These are phyloP conservation scores for Pseudoneurospora amorphoporcata DNA, from an alignment of 495 filamentous ascomycete genomes.

Conservation along the genomic window DNA sequence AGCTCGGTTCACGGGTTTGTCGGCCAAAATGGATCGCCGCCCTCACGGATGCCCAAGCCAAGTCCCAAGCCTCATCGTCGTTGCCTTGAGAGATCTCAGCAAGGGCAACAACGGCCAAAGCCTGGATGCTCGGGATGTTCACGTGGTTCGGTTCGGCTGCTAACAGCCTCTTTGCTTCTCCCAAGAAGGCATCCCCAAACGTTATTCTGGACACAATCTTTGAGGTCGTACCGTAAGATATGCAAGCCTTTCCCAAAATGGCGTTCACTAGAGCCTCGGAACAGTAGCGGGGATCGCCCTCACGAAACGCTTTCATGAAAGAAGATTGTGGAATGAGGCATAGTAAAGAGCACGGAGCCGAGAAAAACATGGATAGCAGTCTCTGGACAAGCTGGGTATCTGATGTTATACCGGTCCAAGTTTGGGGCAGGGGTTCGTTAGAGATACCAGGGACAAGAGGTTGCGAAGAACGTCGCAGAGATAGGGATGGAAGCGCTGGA, in stretches of 20 bases:
- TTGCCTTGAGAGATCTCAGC: constrained; percentile 17
- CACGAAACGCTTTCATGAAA: constrained; percentile 13
- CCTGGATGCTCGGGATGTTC: constrained; percentile 17
- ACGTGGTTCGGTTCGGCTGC: constrained; percentile 5
- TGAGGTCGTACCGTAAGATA: constrained; percentile 5
- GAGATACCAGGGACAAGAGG: background rate
- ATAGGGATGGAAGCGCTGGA: background rate
- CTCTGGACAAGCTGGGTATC: constrained; percentile 13
- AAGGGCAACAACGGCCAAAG: constrained; percentile 16
- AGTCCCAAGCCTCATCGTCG: constrained; percentile 14
- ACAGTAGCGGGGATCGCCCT: constrained; percentile 14
- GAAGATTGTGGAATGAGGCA: constrained; percentile 10
- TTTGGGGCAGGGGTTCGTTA: background rate
- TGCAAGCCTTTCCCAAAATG: constrained; percentile 16
- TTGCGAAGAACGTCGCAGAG: background rate
- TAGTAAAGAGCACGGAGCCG: constrained; percentile 8
- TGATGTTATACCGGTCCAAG: constrained; percentile 17
- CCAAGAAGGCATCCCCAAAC: constrained; percentile 20
- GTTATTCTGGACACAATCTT: constrained; percentile 14
- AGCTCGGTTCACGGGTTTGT: background rate
- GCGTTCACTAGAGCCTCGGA: constrained; percentile 18
- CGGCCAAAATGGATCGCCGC: constrained; percentile 14
- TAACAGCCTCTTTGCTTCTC: constrained; percentile 16
- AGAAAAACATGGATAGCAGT: constrained; percentile 12
- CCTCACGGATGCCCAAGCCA: constrained; percentile 13